phyloP scores from a whole-genome alignment of 2,329 filamentous ascomycete genomes.

The Beauveria scarabaeidicola region DNA sequence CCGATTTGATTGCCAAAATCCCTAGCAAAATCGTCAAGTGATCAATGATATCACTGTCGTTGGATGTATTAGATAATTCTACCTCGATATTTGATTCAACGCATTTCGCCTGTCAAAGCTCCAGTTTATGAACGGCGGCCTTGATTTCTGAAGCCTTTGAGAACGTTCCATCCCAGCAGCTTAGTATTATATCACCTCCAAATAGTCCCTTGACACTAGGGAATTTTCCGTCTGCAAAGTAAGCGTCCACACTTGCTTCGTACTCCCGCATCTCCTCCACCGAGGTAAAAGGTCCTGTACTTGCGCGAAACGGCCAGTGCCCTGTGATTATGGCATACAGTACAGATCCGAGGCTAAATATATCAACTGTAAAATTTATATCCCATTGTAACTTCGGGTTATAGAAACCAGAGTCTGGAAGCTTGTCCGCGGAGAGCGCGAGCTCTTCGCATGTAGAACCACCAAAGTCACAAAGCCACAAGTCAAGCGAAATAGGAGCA shows the following conservation, averaged over 20 bases:
- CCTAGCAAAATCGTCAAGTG: neutral
- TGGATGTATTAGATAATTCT: neutral
- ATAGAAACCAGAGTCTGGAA: conserved; percentile 15
- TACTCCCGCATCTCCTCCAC: conserved; percentile 13
- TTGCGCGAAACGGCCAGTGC: conserved; percentile 13
- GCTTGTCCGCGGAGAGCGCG: conserved; percentile 12
- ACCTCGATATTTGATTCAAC: neutral
- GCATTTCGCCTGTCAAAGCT: neutral
- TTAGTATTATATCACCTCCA: neutral
- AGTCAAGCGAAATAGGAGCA: conserved; percentile 14
- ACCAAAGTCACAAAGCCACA: conserved; percentile 26
- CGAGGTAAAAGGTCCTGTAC: conserved; percentile 8
- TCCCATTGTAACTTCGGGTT: conserved; percentile 12
- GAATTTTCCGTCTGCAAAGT: conserved; percentile 12
- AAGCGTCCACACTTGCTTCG: conserved; percentile 11
- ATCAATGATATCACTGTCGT: neutral
- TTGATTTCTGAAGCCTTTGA: neutral
- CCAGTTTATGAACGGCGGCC: neutral
- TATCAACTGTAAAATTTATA: conserved; percentile 8
- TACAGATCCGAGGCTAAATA: conserved; percentile 17
- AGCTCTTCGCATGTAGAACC: conserved; percentile 23
- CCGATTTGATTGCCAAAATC: neutral
- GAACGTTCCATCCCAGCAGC: neutral
- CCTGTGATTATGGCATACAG: conserved; percentile 15
- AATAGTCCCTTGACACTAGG: conserved; percentile 4